Percentiles rank a stretch among this genome's conserved stretches.
Evolutionary conservation across 805 yeast species (phyloP).

Genomic region (Pichia kluyveri): DNA sequence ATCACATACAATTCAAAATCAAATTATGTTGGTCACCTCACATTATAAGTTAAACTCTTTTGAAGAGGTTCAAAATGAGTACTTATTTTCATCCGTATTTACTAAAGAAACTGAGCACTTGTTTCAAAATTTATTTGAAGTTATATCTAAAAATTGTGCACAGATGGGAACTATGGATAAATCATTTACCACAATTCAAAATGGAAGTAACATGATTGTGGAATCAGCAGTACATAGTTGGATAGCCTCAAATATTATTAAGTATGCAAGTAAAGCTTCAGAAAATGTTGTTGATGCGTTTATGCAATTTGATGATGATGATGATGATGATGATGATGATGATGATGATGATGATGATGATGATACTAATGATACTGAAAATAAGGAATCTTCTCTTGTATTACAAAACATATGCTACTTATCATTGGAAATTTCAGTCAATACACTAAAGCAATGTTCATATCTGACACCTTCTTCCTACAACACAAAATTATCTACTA

Average conservation of each 20-base stretch:
- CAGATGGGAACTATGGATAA: too few relatives aligned
- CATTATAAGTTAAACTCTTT: slow-evolving; percentile 11
- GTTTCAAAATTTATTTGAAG: slow-evolving; percentile 7
- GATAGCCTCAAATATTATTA: slow-evolving; percentile 24
- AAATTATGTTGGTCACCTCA: slow-evolving; percentile 15
- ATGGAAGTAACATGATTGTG: slow-evolving; percentile 4
- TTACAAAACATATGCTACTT: slow-evolving; percentile 18
- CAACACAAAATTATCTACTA: slow-evolving; percentile 9
- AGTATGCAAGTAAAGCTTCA: not conserved
- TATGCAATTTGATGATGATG: slow-evolving; percentile 22
- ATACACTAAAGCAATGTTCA: slow-evolving; percentile 30
- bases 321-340: not conserved
- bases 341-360: slow-evolving; percentile 21
- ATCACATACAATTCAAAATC: slow-evolving; percentile 9
- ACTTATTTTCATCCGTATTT: slow-evolving; percentile 16
- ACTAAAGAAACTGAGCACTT: slow-evolving; percentile 16
- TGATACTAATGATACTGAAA: not conserved
- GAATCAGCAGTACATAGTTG: slow-evolving; percentile 28
- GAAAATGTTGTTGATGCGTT: slow-evolving; percentile 14
- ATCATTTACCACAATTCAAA: slow-evolving; percentile 1
- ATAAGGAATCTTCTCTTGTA: not conserved
- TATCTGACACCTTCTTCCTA: slow-evolving; percentile 8
- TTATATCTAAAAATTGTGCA: not conserved
- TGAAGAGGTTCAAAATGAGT: not conserved
- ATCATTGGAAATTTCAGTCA: slow-evolving; percentile 33